A percentile compares a stretch with the other conserved stretches of the same genome.
Evolutionary conservation across 164 flowering plant species (phyloP).

Genomic region (Warburgia ugandensis): DNA sequence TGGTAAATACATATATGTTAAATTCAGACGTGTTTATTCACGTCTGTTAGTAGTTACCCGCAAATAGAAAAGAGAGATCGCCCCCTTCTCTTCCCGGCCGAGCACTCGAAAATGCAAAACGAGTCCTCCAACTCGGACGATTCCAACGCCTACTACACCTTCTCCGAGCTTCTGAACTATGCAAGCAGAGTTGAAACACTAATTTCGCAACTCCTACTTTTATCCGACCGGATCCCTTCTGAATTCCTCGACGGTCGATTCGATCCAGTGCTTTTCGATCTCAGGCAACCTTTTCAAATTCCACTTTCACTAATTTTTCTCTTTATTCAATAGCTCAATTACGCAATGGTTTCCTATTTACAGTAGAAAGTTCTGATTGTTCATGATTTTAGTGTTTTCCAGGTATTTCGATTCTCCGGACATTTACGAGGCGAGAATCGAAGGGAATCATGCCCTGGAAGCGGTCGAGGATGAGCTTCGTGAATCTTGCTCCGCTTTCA

Average conservation of each 20-base stretch:
- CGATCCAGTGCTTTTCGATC: conserved; percentile 25
- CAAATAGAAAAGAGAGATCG: too few species aligned
- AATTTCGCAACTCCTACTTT: conserved; percentile 18
- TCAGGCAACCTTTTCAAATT: conserved; percentile 10
- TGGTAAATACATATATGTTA: too few species aligned
- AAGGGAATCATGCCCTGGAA: conserved; percentile 15
- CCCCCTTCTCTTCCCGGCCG: too few species aligned
- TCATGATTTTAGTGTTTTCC: neutral
- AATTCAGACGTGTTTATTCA: too few species aligned
- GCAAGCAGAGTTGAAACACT: conserved; percentile 19
- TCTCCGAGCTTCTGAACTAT: conserved; percentile 21
- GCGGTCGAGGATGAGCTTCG: conserved; percentile 25
- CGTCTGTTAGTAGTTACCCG: too few species aligned
- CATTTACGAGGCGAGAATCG: conserved; percentile 20
- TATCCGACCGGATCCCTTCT: conserved; percentile 19
- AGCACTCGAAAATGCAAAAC: too few species aligned
- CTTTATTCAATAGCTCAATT: too few species aligned
- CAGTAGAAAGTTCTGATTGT: too few species aligned
- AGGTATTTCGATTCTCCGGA: conserved; percentile 22
- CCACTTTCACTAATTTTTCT: too few species aligned
- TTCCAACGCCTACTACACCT: conserved; percentile 7
- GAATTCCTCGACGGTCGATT: conserved; percentile 17
- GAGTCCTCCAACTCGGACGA: too few species aligned
- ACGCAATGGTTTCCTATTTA: too few species aligned
- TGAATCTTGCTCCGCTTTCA: conserved; percentile 20